Conservation (phyloP, 2,329 filamentous ascomycete genomes). For the Colletotrichum noveboracense region DNA sequence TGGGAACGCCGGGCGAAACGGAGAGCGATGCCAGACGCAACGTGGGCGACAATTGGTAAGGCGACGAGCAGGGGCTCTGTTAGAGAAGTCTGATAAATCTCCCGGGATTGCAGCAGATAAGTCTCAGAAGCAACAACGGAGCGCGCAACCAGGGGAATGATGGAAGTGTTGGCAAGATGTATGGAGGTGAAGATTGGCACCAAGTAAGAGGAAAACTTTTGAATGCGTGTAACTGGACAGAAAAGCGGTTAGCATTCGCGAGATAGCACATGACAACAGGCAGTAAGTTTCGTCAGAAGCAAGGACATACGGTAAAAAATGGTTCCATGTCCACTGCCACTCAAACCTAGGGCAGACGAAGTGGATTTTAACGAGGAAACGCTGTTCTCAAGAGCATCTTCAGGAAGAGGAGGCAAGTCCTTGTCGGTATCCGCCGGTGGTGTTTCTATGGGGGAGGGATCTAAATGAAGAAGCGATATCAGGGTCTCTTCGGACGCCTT, state of each 20-base stretch:
- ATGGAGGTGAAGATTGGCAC: conserved; percentile 78
- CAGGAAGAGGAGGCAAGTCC: conserved; percentile 44
- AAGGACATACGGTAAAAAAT: conserved; percentile 74
- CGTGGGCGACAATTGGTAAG: conserved; percentile 76
- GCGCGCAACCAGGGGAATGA: conserved; percentile 77
- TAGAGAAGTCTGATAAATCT: conserved; percentile 86
- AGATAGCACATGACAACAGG: neutral
- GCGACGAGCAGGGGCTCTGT: conserved; percentile 82
- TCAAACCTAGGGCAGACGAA: conserved; percentile 59
- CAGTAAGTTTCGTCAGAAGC: neutral
- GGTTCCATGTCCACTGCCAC: conserved; percentile 67
- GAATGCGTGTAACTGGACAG: conserved; percentile 70
- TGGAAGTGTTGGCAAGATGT: conserved; percentile 81
- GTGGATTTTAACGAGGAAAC: conserved; percentile 43
- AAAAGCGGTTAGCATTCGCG: neutral
- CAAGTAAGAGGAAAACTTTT: conserved; percentile 89
- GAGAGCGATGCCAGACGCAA: conserved; percentile 77
- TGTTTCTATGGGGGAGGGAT: conserved; percentile 56
- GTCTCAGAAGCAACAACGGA: conserved; percentile 79
- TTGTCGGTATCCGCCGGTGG: conserved; percentile 54
- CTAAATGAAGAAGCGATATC: conserved; percentile 24
- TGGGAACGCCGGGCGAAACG: conserved; percentile 77
- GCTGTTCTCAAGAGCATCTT: conserved; percentile 38
- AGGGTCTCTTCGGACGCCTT: conserved; percentile 24
- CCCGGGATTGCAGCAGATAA: conserved; percentile 88